Conservation (phyloP, 108 stramenopile species). For the Craspedostauros australis region DNA sequence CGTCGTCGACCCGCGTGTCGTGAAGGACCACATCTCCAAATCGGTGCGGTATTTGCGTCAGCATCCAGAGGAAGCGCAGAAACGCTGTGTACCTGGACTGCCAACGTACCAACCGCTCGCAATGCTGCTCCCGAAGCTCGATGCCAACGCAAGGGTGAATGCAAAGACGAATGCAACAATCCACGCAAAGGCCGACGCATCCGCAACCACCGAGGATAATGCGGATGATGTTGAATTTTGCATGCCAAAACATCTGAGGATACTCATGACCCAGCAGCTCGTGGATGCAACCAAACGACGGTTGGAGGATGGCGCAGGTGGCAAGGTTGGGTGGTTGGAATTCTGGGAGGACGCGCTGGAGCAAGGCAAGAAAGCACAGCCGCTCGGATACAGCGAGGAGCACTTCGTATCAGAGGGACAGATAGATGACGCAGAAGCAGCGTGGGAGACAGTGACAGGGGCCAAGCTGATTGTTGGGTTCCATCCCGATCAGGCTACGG, state of each 20-base stretch:
- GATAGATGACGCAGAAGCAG: not conserved
- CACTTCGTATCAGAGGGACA: not conserved
- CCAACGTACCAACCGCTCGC: conserved; percentile 66
- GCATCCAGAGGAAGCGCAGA: conserved; percentile 48
- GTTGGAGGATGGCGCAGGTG: not conserved
- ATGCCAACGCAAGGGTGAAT: not conserved
- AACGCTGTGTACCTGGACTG: conserved; percentile 37
- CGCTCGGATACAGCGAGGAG: conserved; percentile 26
- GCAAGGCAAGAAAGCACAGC: conserved; percentile 10
- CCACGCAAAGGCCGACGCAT: not conserved
- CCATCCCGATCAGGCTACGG: conserved; percentile 89
- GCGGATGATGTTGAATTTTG: conserved; percentile 14
- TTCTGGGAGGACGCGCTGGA: conserved; percentile 20
- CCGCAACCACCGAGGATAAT: not conserved
- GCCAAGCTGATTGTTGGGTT: conserved; percentile 69
- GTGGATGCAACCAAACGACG: conserved; percentile 27
- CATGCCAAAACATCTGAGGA: conserved; percentile 36
- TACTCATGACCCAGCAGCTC: conserved; percentile 42
- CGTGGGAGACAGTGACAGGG: conserved; percentile 2
- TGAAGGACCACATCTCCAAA: conserved; percentile 36
- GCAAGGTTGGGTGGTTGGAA: conserved; percentile 21
- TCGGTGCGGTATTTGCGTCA: conserved; percentile 40
- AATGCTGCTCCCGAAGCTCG: conserved; percentile 28
- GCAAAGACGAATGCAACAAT: not conserved
- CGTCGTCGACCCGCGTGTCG: conserved; percentile 61